Evolutionary conservation across 768 basidiomycete genomes (phyloP).

Genomic region (Naganishia friedmannii): DNA sequence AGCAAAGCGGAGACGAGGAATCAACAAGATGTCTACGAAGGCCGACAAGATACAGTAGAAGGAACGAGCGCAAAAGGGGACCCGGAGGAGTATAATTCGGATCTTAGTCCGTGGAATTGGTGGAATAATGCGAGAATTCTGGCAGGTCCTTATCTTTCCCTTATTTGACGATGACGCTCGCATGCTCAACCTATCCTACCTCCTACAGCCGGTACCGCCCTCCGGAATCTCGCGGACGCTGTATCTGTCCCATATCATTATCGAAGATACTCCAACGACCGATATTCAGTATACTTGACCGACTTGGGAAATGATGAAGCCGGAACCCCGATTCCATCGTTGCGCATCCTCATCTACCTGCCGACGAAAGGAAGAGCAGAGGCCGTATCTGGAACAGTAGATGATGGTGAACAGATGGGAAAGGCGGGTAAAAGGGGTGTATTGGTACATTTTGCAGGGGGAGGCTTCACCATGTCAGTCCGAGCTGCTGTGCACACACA

Average conservation of each 20-base stretch:
- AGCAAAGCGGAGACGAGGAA: background rate
- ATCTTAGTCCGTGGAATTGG: conserved; percentile 19
- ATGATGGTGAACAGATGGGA: conserved; percentile 13
- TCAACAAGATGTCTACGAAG: background rate
- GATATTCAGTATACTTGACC: conserved; percentile 25
- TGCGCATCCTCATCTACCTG: conserved; percentile 28
- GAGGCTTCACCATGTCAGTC: conserved; percentile 32
- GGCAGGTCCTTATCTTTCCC: conserved; percentile 2
- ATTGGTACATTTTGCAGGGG: conserved; percentile 25
- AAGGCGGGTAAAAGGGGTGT: conserved; percentile 27
- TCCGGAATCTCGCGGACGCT: conserved; percentile 28
- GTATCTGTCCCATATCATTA: conserved; percentile 28
- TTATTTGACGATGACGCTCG: background rate
- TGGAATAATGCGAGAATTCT: conserved; percentile 26
- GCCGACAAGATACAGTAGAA: conserved; percentile 1
- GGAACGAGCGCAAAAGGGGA: conserved; percentile 2
- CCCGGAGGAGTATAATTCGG: conserved; percentile 2
- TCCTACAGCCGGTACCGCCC: conserved; percentile 17
- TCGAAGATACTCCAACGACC: conserved; percentile 23
- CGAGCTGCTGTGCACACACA: background rate
- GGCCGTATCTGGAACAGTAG: conserved; percentile 17
- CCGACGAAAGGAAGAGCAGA: conserved; percentile 7
- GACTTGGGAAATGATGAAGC: conserved; percentile 23
- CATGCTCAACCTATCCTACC: background rate
- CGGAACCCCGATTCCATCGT: conserved; percentile 21